phyloP scores from a whole-genome alignment of 2,329 filamentous ascomycete species.

The Botrytis hyacinthi region DNA sequence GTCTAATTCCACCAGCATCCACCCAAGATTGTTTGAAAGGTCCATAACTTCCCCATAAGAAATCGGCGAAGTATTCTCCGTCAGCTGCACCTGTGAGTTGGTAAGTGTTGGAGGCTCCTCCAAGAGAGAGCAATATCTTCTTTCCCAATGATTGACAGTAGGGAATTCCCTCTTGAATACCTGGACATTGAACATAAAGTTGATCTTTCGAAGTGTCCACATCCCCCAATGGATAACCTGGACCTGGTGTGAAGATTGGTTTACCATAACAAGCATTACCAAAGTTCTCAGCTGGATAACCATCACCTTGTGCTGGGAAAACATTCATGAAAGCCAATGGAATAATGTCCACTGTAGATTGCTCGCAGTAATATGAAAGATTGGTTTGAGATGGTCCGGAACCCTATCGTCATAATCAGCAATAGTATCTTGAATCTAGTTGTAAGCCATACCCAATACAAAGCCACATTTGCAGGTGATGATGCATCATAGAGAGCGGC shows the following conservation, averaged over 20 bases:
- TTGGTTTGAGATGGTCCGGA: slow-evolving; percentile 42
- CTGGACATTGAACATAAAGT: slow-evolving; percentile 40
- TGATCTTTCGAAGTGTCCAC: slow-evolving; percentile 38
- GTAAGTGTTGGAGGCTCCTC: slow-evolving; percentile 38
- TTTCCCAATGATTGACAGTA: slow-evolving; percentile 42
- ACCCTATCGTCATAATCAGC: slow-evolving; percentile 37
- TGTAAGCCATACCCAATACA: slow-evolving; percentile 43
- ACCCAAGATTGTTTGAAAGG: slow-evolving; percentile 40
- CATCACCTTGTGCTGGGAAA: slow-evolving; percentile 46
- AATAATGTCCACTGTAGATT: slow-evolving; percentile 44
- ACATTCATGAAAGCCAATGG: slow-evolving; percentile 45
- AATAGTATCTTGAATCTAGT: background rate
- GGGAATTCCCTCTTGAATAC: slow-evolving; percentile 41
- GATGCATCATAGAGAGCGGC: slow-evolving; percentile 36
- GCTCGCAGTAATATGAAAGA: slow-evolving; percentile 43
- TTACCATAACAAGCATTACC: slow-evolving; percentile 44
- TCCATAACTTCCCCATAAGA: slow-evolving; percentile 45
- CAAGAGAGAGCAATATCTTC: slow-evolving; percentile 45
- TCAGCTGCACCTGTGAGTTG: slow-evolving; percentile 41
- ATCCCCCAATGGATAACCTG: slow-evolving; percentile 32
- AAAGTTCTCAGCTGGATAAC: slow-evolving; percentile 44
- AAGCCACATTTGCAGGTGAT: slow-evolving; percentile 43
- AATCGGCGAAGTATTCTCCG: slow-evolving; percentile 40
- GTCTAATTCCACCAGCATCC: slow-evolving; percentile 34
- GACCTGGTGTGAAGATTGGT: slow-evolving; percentile 36